Evolutionary conservation across 1,139 yeast species (phyloP).

Genomic region (Meyerozyma elateridarum): DNA sequence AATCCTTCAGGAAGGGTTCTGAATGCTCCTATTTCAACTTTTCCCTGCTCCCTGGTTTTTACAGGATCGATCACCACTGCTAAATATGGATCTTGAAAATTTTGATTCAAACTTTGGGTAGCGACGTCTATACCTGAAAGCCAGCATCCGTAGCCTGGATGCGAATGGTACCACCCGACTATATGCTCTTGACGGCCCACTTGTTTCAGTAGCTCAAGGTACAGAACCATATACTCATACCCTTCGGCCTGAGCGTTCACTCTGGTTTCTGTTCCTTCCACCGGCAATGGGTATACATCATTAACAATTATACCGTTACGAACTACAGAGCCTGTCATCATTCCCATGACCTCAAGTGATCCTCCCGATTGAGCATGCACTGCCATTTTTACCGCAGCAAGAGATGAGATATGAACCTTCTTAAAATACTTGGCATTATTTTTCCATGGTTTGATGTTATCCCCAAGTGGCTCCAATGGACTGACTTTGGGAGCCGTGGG

Average conservation of each 20-base stretch:
- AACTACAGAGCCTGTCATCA: constrained; percentile 74
- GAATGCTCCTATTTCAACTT: constrained; percentile 87
- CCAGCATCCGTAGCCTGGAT: constrained; percentile 98
- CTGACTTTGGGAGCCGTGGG: not conserved
- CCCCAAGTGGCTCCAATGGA: not conserved
- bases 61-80: constrained; percentile 88
- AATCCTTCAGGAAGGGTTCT: constrained; percentile 62
- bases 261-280: constrained; percentile 92
- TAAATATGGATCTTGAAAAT: constrained; percentile 84
- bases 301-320: constrained; percentile 60
- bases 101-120: constrained; percentile 81
- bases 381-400: constrained; percentile 77
- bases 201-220: constrained; percentile 56
- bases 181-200: constrained; percentile 55
- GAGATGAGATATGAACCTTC: constrained; percentile 61
- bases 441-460: constrained; percentile 35
- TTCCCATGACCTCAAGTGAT: constrained; percentile 92
- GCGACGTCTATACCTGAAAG: constrained; percentile 85
- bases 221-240: constrained; percentile 90
- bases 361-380: constrained; percentile 85
- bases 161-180: constrained; percentile 95
- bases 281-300: constrained; percentile 86
- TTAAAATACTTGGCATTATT: constrained; percentile 56
- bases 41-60: constrained; percentile 58
- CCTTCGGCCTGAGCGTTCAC: constrained; percentile 95